Percentiles rank a stretch among this genome's conserved stretches.
phyloP scores from a whole-genome alignment of 1,284 basidiomycete species.

The Heterobasidion parviporum region DNA sequence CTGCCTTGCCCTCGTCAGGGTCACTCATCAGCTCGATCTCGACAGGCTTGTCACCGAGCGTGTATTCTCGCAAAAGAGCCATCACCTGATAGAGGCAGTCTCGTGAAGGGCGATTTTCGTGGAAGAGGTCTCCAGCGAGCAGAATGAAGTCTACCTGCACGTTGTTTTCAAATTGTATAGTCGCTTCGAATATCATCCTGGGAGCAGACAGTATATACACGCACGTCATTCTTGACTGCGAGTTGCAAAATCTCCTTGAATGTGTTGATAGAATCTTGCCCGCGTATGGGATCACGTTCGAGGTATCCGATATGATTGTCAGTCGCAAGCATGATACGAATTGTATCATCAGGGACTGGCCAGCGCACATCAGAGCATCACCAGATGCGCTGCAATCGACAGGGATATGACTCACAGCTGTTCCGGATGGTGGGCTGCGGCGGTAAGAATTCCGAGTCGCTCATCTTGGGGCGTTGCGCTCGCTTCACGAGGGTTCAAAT shows the following conservation, averaged over 20 bases:
- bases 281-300: conserved; percentile 91
- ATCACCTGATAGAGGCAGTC: conserved; percentile 86
- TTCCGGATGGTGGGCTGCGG: conserved; percentile 17
- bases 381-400: neutral
- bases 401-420: conserved; percentile 6
- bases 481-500: neutral
- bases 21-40: conserved; percentile 89
- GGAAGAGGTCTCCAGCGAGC: conserved; percentile 93
- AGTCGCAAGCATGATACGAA: conserved; percentile 83
- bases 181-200: neutral
- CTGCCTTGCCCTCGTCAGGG: conserved; percentile 81
- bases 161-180: neutral
- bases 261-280: conserved; percentile 92
- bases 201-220: conserved; percentile 16
- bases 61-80: conserved; percentile 86
- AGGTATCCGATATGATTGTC: conserved; percentile 96
- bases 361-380: neutral
- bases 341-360: conserved; percentile 56
- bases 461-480: conserved; percentile 15
- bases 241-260: conserved; percentile 92
- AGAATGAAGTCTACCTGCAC: conserved; percentile 87
- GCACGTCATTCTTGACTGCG: conserved; percentile 80
- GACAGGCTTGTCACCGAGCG: conserved; percentile 82
- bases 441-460: conserved; percentile 13
- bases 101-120: conserved; percentile 93